These are phyloP conservation scores for Porphyridium purpureum DNA, from an alignment of 23 red algal genomes.

Conservation along the genomic window DNA sequence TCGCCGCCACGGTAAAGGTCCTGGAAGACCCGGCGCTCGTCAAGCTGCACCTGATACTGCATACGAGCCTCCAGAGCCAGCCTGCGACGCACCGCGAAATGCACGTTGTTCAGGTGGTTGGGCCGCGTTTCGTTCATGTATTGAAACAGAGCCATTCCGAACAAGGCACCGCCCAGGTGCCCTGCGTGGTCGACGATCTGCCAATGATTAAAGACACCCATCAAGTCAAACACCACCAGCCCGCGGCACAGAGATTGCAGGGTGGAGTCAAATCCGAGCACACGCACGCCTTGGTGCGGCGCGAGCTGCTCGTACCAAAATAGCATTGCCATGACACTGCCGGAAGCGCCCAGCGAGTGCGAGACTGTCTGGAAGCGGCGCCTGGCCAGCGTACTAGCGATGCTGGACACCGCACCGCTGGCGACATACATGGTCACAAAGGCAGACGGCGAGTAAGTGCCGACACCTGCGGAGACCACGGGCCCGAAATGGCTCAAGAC, in stretches of 20 bases:
- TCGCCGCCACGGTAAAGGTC: no score
- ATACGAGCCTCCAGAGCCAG: no score
- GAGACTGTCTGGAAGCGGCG: conserved; percentile 20
- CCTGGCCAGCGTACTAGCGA: conserved; percentile 29
- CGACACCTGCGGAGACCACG: conserved; percentile 28
- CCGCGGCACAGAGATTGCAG: conserved; percentile 36
- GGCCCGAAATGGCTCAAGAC: conserved; percentile 31
- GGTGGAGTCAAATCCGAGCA: conserved; percentile 26
- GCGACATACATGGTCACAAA: conserved; percentile 44
- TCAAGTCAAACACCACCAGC: conserved; percentile 36
- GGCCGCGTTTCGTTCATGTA: no score
- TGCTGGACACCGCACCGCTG: conserved; percentile 27
- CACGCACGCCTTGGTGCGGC: conserved; percentile 28
- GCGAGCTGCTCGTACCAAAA: conserved; percentile 44
- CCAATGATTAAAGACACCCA: conserved; percentile 35
- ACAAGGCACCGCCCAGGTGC: conserved; percentile 47
- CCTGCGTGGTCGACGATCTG: conserved; percentile 59
- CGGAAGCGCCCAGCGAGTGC: conserved; percentile 34
- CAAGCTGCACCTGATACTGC: no score
- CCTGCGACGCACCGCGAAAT: no score
- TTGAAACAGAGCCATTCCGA: conserved; percentile 35
- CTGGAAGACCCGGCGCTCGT: no score
- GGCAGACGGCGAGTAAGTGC: conserved; percentile 19
- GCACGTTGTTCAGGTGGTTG: no score
- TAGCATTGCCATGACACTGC: conserved; percentile 39